Evolutionary conservation across 2,329 filamentous ascomycete species (phyloP).

Genomic region (Scedosporium dehoogii): DNA sequence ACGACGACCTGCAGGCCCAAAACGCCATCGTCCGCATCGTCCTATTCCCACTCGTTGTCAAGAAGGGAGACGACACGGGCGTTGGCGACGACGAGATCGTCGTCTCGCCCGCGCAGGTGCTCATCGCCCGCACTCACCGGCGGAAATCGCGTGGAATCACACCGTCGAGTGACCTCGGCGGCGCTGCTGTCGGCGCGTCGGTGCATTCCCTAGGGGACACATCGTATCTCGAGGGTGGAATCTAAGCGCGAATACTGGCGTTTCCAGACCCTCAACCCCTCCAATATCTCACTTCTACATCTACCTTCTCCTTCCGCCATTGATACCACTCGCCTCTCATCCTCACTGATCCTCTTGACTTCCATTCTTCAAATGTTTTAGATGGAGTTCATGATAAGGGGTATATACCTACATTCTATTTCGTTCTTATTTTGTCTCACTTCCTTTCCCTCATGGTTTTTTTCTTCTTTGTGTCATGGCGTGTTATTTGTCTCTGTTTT

Average conservation of each 20-base stretch:
- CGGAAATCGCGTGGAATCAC: constrained; percentile 25
- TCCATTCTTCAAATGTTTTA: too few relatives aligned
- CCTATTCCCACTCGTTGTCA: constrained; percentile 91
- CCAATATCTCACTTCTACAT: too few relatives aligned
- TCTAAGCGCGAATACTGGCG: constrained; percentile 12
- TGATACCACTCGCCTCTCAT: too few relatives aligned
- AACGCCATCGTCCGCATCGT: constrained; percentile 79
- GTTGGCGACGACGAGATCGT: constrained; percentile 90
- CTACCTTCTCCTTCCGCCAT: too few relatives aligned
- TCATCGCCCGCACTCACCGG: constrained; percentile 50
- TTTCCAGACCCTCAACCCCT: too few relatives aligned
- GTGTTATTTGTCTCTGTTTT: constrained; percentile 1
- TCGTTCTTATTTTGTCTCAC: constrained; percentile 3
- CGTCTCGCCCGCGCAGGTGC: constrained; percentile 87
- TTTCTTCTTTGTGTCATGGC: neutral
- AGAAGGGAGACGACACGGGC: constrained; percentile 83
- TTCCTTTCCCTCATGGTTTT: constrained; percentile 2
- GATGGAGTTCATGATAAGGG: neutral
- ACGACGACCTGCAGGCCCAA: constrained; percentile 70
- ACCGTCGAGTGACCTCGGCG: constrained; percentile 43
- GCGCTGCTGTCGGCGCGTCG: constrained; percentile 28
- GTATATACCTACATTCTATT: neutral
- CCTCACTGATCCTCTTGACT: too few relatives aligned
- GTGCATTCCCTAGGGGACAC: constrained; percentile 15
- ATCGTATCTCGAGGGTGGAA: constrained; percentile 22